Percentiles rank a stretch among this genome's conserved stretches.
These are phyloP conservation scores for Diaporthe longicolla DNA, from an alignment of 2,329 filamentous ascomycete species.

Conservation along the genomic window DNA sequence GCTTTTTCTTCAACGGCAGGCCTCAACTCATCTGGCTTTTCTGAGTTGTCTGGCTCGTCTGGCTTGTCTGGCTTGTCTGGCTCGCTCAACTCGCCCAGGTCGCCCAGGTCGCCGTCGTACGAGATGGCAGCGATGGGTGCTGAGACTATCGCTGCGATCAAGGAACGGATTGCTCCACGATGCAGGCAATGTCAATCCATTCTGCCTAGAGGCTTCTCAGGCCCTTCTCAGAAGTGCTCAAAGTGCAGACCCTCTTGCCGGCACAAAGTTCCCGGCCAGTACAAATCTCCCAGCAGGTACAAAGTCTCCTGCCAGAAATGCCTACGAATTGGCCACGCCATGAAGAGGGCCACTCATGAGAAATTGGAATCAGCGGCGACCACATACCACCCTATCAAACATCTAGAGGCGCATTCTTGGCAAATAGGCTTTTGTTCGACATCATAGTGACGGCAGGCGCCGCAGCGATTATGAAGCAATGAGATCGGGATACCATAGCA, in stretches of 20 bases:
- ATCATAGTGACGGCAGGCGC: conserved; percentile 21
- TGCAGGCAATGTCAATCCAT: background rate
- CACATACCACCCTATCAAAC: background rate
- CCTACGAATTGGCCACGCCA: background rate
- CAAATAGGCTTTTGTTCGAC: conserved; percentile 19
- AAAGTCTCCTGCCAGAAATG: background rate
- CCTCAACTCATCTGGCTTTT: too few relatives aligned
- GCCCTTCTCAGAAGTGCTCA: background rate
- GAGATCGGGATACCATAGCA: conserved; percentile 23
- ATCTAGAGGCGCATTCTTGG: background rate
- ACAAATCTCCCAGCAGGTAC: background rate
- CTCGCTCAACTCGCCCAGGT: conserved; percentile 44
- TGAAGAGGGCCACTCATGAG: background rate
- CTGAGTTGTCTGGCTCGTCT: too few relatives aligned
- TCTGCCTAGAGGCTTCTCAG: background rate
- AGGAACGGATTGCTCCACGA: background rate
- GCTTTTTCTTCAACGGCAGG: too few relatives aligned
- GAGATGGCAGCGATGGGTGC: conserved; percentile 68
- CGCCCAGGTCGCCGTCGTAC: conserved; percentile 61
- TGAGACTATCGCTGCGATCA: conserved; percentile 43
- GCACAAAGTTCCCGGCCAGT: background rate
- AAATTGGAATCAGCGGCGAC: background rate
- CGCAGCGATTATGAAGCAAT: conserved; percentile 33
- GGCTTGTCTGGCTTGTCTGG: too few relatives aligned
- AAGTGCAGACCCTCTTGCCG: background rate